These are phyloP conservation scores for Endocalyx cinctus DNA, from an alignment of 2,329 filamentous ascomycete species.

Conservation along the genomic window DNA sequence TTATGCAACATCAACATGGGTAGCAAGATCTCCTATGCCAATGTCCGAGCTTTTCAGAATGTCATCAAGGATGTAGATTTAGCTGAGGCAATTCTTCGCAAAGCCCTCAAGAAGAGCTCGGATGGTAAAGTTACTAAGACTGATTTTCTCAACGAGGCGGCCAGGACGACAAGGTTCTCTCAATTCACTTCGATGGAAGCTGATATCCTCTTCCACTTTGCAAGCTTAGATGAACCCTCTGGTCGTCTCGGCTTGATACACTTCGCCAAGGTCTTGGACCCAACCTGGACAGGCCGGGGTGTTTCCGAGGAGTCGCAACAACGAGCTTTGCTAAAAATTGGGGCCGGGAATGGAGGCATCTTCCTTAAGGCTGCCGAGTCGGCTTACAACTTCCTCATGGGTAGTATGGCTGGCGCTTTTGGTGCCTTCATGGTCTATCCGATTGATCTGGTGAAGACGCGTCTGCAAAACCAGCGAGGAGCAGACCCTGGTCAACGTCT, in stretches of 20 bases:
- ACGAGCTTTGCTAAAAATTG: constrained; percentile 22
- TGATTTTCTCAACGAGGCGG: constrained; percentile 92
- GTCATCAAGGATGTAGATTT: constrained; percentile 97
- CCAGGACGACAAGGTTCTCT: constrained; percentile 86
- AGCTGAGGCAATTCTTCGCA: constrained; percentile 87
- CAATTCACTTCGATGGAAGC: constrained; percentile 98
- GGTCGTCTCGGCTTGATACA: constrained; percentile 77
- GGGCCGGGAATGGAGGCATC: constrained; percentile 52
- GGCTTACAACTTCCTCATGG: constrained; percentile 83
- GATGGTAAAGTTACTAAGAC: constrained; percentile 92
- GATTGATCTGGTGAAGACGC: constrained; percentile 96
- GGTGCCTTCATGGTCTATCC: constrained; percentile 99
- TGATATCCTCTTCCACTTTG: constrained; percentile 98
- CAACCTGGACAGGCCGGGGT: constrained; percentile 75
- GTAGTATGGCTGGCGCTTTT: constrained; percentile 88
- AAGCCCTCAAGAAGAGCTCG: constrained; percentile 73
- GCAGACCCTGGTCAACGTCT: constrained; percentile 77
- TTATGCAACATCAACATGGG: constrained; percentile 91
- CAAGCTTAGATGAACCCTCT: constrained; percentile 83
- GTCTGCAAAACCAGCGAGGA: constrained; percentile 94
- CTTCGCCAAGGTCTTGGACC: constrained; percentile 92
- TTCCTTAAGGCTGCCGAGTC: constrained; percentile 68
- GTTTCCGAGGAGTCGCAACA: constrained; percentile 41
- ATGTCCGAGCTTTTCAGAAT: constrained; percentile 96
- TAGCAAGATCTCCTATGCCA: constrained; percentile 95